Evolutionary conservation across 495 filamentous ascomycete genomes (phyloP).

Genomic region (Penicillium turbatum): DNA sequence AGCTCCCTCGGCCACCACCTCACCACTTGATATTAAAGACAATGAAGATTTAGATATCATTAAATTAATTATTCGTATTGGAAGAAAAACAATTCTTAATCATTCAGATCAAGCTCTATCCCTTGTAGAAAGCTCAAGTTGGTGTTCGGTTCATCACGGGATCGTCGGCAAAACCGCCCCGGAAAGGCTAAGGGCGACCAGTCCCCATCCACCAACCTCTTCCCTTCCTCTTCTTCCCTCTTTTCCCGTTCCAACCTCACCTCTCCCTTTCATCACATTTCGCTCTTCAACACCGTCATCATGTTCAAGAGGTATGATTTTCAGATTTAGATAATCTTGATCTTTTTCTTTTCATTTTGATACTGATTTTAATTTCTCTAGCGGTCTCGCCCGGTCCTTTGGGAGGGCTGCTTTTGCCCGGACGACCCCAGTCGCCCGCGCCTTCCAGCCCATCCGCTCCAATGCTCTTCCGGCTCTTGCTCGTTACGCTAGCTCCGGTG

Average conservation of each 20-base stretch:
- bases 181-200: slow-evolving; percentile 43
- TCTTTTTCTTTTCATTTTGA: slow-evolving; percentile 39
- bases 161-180: slow-evolving; percentile 50
- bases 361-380: slow-evolving; percentile 36
- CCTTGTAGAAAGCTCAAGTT: not conserved
- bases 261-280: slow-evolving; percentile 37
- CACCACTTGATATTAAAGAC: not conserved
- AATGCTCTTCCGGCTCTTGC: slow-evolving; percentile 58
- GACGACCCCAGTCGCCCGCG: slow-evolving; percentile 62
- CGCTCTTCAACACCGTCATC: slow-evolving; percentile 55
- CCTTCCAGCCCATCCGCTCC: slow-evolving; percentile 58
- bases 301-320: slow-evolving; percentile 84
- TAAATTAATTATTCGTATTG: not conserved
- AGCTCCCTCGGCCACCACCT: slow-evolving; percentile 11
- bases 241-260: slow-evolving; percentile 34
- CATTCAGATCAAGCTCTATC: not conserved
- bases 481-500: slow-evolving; percentile 66
- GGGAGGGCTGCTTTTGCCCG: slow-evolving; percentile 71
- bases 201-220: slow-evolving; percentile 44
- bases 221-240: slow-evolving; percentile 38
- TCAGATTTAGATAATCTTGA: slow-evolving; percentile 37
- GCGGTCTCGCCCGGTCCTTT: slow-evolving; percentile 76
- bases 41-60: not conserved
- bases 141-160: slow-evolving; percentile 46
- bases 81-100: not conserved